A percentile compares a stretch with the other conserved stretches of the same genome.
These are phyloP conservation scores for Meripilus lineatus DNA, from an alignment of 1,284 basidiomycete species.

Conservation along the genomic window DNA sequence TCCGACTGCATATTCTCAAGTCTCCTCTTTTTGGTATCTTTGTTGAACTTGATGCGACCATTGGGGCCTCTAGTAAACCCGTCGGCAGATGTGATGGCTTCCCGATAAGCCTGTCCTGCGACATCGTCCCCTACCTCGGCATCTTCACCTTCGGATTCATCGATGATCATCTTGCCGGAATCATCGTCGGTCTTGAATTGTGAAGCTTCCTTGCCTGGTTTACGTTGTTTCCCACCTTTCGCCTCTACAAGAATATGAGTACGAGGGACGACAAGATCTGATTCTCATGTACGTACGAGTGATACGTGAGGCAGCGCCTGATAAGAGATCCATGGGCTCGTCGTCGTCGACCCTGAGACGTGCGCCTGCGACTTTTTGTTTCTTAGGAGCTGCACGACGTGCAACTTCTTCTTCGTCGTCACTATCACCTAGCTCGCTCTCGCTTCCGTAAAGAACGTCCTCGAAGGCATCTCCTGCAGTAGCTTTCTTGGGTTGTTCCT, in stretches of 20 bases:
- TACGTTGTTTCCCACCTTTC: constrained; percentile 51
- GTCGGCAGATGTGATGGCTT: constrained; percentile 79
- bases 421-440: constrained; percentile 77
- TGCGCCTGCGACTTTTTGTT: constrained; percentile 37
- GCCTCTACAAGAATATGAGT: constrained; percentile 37
- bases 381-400: constrained; percentile 29
- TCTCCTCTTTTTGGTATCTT: constrained; percentile 89
- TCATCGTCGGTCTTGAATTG: constrained; percentile 86
- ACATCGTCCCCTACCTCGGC: constrained; percentile 46
- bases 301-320: constrained; percentile 75
- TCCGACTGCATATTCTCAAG: constrained; percentile 51
- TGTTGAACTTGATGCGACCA: constrained; percentile 93
- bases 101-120: constrained; percentile 81
- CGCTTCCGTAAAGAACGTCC: constrained; percentile 88
- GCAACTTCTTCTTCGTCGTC: constrained; percentile 54
- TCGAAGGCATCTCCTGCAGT: constrained; percentile 86
- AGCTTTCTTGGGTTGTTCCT: constrained; percentile 40
- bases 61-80: constrained; percentile 83
- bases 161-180: constrained; percentile 89
- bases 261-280: neutral
- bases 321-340: constrained; percentile 93
- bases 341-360: constrained; percentile 88
- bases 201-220: constrained; percentile 83
- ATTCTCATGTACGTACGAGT: constrained; percentile 54
- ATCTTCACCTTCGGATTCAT: constrained; percentile 46